Percentiles rank a stretch among this genome's conserved stretches.
These are phyloP conservation scores for Globisporangium barbulae DNA, from an alignment of 352 stramenopile species.

Conservation along the genomic window DNA sequence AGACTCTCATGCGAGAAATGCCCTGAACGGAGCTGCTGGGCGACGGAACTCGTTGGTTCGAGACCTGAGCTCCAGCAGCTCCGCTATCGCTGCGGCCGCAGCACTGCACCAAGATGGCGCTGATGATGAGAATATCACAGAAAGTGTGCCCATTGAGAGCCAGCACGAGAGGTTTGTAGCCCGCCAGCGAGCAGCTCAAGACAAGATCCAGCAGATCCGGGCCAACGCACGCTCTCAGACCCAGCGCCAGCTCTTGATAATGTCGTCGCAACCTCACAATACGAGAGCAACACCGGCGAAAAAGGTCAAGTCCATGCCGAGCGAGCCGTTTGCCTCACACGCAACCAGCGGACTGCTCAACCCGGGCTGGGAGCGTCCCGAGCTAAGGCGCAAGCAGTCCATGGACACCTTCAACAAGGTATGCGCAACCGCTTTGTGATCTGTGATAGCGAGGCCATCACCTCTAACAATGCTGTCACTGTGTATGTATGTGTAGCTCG, in stretches of 20 bases:
- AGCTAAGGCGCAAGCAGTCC: constrained; percentile 54
- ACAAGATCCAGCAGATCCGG: constrained; percentile 27
- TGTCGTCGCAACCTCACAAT: not conserved
- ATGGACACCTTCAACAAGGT: constrained; percentile 58
- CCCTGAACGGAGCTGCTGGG: not conserved
- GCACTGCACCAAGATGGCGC: not conserved
- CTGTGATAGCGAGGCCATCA: not conserved
- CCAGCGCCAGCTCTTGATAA: not conserved
- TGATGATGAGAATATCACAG: not conserved
- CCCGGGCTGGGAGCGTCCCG: constrained; percentile 37
- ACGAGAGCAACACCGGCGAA: not conserved
- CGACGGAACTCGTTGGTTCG: not conserved
- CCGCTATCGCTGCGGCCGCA: constrained; percentile 12
- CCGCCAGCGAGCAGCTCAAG: constrained; percentile 8
- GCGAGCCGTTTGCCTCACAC: constrained; percentile 10
- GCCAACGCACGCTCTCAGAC: constrained; percentile 17
- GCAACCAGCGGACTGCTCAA: constrained; percentile 40
- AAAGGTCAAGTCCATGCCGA: constrained; percentile 19
- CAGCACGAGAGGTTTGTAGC: constrained; percentile 15
- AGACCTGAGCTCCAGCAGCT: not conserved
- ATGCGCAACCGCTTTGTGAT: not conserved
- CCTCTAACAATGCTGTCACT: not conserved
- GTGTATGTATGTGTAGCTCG: constrained; percentile 26
- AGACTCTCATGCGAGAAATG: not conserved
- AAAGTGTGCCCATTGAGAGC: not conserved